phyloP scores from a whole-genome alignment of 768 basidiomycete species.

The Rhizopogon vesiculosus region DNA sequence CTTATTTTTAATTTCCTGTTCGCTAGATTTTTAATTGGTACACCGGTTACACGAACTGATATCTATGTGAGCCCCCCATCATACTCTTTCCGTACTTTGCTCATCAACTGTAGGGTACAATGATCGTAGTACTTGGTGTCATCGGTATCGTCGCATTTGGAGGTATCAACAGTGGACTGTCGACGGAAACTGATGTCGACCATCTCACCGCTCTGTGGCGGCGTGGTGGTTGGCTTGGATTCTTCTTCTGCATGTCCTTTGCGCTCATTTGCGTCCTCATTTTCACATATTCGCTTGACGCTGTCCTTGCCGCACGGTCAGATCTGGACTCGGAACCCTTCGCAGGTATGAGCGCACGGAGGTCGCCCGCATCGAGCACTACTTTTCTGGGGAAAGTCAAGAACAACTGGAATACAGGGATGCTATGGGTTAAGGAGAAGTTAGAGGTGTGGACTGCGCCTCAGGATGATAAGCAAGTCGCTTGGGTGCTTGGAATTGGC shows the following conservation, averaged over 20 bases:
- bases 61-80: slow-evolving; percentile 55
- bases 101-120: slow-evolving; percentile 55
- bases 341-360: slow-evolving; percentile 32
- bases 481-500: slow-evolving; percentile 88
- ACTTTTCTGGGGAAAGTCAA: slow-evolving; percentile 30
- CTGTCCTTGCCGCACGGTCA: slow-evolving; percentile 61
- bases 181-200: slow-evolving; percentile 63
- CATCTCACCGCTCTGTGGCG: slow-evolving; percentile 85
- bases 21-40: slow-evolving; percentile 83
- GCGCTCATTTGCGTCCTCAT: slow-evolving; percentile 63
- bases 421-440: slow-evolving; percentile 52
- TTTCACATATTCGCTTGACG: slow-evolving; percentile 69
- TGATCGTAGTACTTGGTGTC: slow-evolving; percentile 79
- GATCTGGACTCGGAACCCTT: slow-evolving; percentile 64
- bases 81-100: not conserved
- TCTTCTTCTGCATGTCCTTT: slow-evolving; percentile 76
- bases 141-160: slow-evolving; percentile 87
- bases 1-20: slow-evolving; percentile 97
- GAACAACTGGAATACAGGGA: slow-evolving; percentile 39
- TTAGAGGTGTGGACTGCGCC: slow-evolving; percentile 74
- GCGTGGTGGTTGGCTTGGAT: slow-evolving; percentile 85
- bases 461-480: slow-evolving; percentile 80
- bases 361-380: slow-evolving; percentile 8
- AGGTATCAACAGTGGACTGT: slow-evolving; percentile 77
- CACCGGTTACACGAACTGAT: slow-evolving; percentile 78